Conservation (phyloP, 306 rosid species). For the Alnus glutinosa region DNA sequence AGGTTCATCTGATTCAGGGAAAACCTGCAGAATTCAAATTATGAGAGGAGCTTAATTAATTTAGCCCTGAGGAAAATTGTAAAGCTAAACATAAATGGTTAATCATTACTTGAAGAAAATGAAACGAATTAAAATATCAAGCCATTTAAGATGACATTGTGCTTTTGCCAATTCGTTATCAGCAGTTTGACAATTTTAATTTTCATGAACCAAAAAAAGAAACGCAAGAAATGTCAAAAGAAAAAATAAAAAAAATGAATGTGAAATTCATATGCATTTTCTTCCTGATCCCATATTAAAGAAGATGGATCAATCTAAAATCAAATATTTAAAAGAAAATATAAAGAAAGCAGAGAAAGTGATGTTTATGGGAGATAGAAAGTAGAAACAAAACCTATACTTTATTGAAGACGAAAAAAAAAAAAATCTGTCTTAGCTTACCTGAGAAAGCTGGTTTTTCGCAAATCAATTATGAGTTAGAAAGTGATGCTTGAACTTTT, state of each 20-base stretch:
- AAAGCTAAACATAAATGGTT: constrained; percentile 17
- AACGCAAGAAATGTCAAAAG: too few relatives aligned
- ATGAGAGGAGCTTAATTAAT: not conserved
- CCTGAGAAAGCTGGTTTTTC: constrained; percentile 29
- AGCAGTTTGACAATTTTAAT: not conserved
- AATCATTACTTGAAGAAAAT: not conserved
- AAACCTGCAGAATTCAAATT: constrained; percentile 25
- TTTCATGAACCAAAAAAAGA: too few relatives aligned
- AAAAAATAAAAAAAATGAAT: too few relatives aligned
- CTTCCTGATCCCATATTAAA: too few relatives aligned
- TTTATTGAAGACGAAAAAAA: not conserved
- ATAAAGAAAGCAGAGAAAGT: not conserved
- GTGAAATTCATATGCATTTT: too few relatives aligned
- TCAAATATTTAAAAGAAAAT: not conserved
- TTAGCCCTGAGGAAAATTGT: constrained; percentile 10
- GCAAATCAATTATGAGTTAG: constrained; percentile 19
- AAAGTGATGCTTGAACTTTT: constrained; percentile 9
- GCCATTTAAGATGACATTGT: not conserved
- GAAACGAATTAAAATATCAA: not conserved
- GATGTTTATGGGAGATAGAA: not conserved
- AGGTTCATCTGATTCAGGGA: constrained; percentile 16
- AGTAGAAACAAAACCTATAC: not conserved
- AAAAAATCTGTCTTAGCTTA: constrained; percentile 13
- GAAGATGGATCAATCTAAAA: not conserved
- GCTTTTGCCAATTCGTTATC: not conserved